Conservation (phyloP, 2,329 filamentous ascomycete species). For the Alternaria arbusti region DNA sequence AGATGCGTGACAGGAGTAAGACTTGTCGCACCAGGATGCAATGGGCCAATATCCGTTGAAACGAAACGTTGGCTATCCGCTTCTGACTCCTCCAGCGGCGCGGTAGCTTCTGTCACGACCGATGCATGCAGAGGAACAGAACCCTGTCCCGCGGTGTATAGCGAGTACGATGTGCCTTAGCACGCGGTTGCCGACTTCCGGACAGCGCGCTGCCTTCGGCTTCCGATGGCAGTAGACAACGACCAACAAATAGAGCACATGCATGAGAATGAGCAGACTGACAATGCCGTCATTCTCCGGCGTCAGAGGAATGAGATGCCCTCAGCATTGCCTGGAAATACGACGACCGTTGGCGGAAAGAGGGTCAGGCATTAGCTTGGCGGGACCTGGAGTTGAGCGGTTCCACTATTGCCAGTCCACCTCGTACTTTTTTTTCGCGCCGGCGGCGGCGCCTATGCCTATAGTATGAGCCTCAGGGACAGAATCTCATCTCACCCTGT, state of each 20-base stretch:
- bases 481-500: slow-evolving; percentile 10
- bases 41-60: slow-evolving; percentile 21
- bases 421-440: slow-evolving; percentile 18
- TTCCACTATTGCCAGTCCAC: slow-evolving; percentile 7
- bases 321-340: not conserved
- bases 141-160: not conserved
- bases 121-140: not conserved
- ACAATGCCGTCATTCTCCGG: not conserved
- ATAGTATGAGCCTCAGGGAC: slow-evolving; percentile 3
- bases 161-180: not conserved
- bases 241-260: not conserved
- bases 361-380: slow-evolving; percentile 2
- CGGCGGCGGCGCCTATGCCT: slow-evolving; percentile 9
- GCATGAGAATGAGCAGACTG: not conserved
- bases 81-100: slow-evolving; percentile 13
- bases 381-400: slow-evolving; percentile 4
- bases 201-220: not conserved
- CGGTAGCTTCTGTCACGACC: not conserved
- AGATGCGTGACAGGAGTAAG: slow-evolving; percentile 19
- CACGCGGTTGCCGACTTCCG: not conserved
- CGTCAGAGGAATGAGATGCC: slow-evolving; percentile 11
- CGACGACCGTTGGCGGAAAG: not conserved
- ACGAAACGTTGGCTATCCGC: slow-evolving; percentile 24
- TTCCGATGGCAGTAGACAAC: not conserved
- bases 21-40: slow-evolving; percentile 32